phyloP scores from a whole-genome alignment of 2,329 filamentous ascomycete genomes.

The Hypoxylon sp. region DNA sequence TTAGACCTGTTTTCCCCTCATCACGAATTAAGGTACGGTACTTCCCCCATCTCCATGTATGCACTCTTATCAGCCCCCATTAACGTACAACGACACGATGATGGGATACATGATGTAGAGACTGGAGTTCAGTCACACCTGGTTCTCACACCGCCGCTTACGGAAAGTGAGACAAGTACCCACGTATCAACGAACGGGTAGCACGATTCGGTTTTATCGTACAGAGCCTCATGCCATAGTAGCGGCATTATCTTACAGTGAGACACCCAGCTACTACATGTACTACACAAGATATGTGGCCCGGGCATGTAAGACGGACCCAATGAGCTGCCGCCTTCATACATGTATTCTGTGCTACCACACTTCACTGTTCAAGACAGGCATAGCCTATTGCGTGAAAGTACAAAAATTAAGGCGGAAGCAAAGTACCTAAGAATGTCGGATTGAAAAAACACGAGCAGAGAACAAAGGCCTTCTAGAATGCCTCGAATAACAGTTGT shows the following conservation, averaged over 20 bases:
- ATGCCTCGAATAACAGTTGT: conserved; percentile 21
- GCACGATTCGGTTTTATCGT: conserved; percentile 12
- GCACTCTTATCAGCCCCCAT: conserved; percentile 6
- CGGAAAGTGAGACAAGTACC: conserved; percentile 14
- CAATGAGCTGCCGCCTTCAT: conserved; percentile 9
- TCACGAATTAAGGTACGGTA: conserved; percentile 13
- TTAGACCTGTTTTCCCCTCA: conserved; percentile 26
- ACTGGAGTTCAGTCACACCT: background rate
- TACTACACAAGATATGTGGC: conserved; percentile 14
- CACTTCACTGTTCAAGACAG: conserved; percentile 13
- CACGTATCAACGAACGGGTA: background rate
- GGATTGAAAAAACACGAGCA: conserved; percentile 17
- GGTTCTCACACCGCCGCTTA: conserved; percentile 23
- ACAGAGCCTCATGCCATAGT: conserved; percentile 36
- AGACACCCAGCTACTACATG: conserved; percentile 19
- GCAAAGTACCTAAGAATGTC: conserved; percentile 10
- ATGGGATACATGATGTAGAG: background rate
- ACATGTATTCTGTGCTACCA: conserved; percentile 16
- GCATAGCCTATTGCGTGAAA: conserved; percentile 25
- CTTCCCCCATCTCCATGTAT: conserved; percentile 7
- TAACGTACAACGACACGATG: conserved; percentile 5
- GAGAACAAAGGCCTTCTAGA: conserved; percentile 20
- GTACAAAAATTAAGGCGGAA: conserved; percentile 11
- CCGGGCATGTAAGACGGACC: conserved; percentile 19
- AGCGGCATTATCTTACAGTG: conserved; percentile 17